Conservation (phyloP, 139 green algal species). For the Picochlorum sp. region DNA sequence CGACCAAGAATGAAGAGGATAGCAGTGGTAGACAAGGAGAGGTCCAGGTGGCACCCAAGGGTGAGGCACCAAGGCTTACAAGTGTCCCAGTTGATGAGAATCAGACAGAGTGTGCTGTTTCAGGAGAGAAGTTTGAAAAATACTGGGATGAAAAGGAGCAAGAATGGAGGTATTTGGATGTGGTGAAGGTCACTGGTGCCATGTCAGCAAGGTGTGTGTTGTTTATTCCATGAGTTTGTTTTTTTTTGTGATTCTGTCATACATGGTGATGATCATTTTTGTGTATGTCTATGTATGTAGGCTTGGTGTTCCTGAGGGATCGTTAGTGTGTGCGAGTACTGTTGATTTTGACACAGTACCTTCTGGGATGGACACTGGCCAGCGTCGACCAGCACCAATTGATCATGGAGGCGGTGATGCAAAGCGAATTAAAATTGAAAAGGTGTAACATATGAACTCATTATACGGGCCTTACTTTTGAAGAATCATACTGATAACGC, state of each 20-base stretch:
- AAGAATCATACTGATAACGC: too few relatives aligned
- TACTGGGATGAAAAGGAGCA: constrained; percentile 54
- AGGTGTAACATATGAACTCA: too few relatives aligned
- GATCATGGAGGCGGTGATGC: background rate
- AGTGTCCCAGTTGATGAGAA: constrained; percentile 35
- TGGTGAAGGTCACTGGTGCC: constrained; percentile 14
- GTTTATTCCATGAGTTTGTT: background rate
- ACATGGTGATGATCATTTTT: background rate
- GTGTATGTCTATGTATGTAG: background rate
- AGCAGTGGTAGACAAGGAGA: background rate
- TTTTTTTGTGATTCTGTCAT: background rate
- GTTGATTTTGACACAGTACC: background rate
- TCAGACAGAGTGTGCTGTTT: constrained; percentile 47
- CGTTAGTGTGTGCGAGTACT: background rate
- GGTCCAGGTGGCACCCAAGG: background rate
- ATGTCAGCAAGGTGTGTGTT: constrained; percentile 16
- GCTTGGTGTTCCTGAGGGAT: background rate
- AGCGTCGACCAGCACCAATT: background rate
- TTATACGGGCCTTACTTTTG: too few relatives aligned
- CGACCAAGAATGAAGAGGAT: background rate
- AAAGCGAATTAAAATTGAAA: too few relatives aligned
- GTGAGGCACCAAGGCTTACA: background rate
- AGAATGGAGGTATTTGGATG: constrained; percentile 56
- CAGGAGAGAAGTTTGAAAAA: constrained; percentile 56
- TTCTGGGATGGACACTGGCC: background rate